Evolutionary conservation across 2,329 filamentous ascomycete genomes (phyloP), one percentile per base, ranked within the genome.

Genomic region (Aspergillus flavus): DNA sequence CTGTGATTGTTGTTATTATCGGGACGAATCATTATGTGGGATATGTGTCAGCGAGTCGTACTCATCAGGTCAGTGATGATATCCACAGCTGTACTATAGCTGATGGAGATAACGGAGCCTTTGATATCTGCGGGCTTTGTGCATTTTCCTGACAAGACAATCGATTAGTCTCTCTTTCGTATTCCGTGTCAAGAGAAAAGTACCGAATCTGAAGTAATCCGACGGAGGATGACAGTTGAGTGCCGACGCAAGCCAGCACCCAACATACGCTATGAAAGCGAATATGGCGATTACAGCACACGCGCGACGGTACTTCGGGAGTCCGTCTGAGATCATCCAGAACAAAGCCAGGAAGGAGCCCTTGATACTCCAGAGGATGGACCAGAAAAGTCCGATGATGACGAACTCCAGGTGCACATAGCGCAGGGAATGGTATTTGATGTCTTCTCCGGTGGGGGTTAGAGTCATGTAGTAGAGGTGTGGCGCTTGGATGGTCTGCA

Each of bases 51-150:
- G 39, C 4, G 7, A 21, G 28, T 19, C 62, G 26, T 68, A 73
- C 71, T 69, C 48, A 73, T 64, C 6, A 72, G 30, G 12, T 73
- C 71, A 5, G 69, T 69, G 3, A 67, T 28, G 12, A 72, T 67
- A 41, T 73, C 71, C 16, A 69, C 66, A 1, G 63, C 63, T 7
- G 69, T 71, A 53, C 67, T 69, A 21, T 68, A 70, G 16, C 50
- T 64, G 26, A 69, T 69, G 19, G 67, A 58, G 28, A 70, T 68
- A 19, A 66, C 12, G 6, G 66, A 64, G 30, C 66, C 66, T 16
- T 16, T 53, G 21, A 60, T 52, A 43, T 70, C 67, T 28, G 67
- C 61, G 10, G 62, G 52, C 34, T 67, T 68, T 12, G 12, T 45
- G 34, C 68, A 70, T 61, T 64, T 48, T 6, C 61, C 68, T 68